Conservation (phyloP, 2,329 filamentous ascomycete genomes). For the Colletotrichum sp. region DNA sequence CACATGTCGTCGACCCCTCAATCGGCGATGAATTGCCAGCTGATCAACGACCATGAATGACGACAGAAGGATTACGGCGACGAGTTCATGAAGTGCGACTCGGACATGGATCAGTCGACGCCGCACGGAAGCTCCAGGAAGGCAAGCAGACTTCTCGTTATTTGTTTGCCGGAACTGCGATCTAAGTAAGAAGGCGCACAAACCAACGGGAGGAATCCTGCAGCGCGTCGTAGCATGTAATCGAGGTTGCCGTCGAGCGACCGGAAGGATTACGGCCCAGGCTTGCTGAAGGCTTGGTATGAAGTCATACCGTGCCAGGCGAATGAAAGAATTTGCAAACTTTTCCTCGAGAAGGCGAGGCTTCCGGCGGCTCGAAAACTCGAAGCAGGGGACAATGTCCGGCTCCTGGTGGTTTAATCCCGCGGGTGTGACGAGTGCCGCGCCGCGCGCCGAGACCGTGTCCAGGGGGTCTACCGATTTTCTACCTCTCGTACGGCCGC, state of each 20-base stretch:
- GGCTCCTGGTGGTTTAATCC: neutral
- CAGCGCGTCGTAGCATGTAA: neutral
- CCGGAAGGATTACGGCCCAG: neutral
- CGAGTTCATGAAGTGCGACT: neutral
- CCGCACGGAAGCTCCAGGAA: neutral
- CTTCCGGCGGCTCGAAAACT: neutral
- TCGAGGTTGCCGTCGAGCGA: neutral
- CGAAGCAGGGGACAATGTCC: neutral
- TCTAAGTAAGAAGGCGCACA: neutral
- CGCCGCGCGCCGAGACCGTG: conserved; percentile 2
- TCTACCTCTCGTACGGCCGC: neutral
- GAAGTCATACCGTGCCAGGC: conserved; percentile 10
- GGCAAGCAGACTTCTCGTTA: neutral
- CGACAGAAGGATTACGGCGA: neutral
- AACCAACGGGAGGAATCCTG: neutral
- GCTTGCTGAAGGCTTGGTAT: conserved; percentile 8
- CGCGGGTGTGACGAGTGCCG: conserved; percentile 14
- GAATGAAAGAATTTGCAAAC: neutral
- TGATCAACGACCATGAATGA: neutral
- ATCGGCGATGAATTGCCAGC: neutral
- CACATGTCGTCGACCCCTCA: neutral
- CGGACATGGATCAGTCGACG: neutral
- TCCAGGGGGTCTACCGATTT: neutral
- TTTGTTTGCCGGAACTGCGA: neutral
- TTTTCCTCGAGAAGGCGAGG: neutral